These are phyloP conservation scores for Fagopyrum esculentum DNA, from an alignment of 148 eudicot species.

Conservation along the genomic window DNA sequence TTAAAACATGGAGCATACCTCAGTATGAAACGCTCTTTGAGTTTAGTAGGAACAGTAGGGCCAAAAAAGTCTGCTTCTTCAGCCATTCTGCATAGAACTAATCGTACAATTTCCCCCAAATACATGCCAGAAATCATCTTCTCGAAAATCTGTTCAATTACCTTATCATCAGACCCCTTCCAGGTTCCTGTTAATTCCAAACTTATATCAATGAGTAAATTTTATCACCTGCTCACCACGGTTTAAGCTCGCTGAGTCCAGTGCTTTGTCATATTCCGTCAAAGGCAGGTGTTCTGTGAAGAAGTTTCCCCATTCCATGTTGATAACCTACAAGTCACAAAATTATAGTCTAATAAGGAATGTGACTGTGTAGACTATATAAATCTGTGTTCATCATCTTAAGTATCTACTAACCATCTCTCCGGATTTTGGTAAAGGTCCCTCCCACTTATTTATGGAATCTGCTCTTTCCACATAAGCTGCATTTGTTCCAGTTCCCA, in stretches of 20 bases:
- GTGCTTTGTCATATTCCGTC: slow-evolving; percentile 59
- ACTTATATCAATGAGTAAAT: background rate
- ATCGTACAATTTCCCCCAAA: slow-evolving; percentile 49
- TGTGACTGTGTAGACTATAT: background rate
- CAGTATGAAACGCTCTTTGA: slow-evolving; percentile 31
- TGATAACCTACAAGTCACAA: slow-evolving; percentile 41
- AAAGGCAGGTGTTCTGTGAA: slow-evolving; percentile 53
- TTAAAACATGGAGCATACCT: slow-evolving; percentile 28
- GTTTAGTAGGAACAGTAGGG: slow-evolving; percentile 36
- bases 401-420: slow-evolving; percentile 46
- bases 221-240: slow-evolving; percentile 58
- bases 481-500: slow-evolving; percentile 80
- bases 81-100: slow-evolving; percentile 40
- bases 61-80: slow-evolving; percentile 51
- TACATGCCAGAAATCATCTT: slow-evolving; percentile 56
- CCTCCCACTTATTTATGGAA: slow-evolving; percentile 70
- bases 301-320: slow-evolving; percentile 89
- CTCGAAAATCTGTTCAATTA: slow-evolving; percentile 42
- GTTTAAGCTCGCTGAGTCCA: slow-evolving; percentile 68
- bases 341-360: background rate
- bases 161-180: background rate
- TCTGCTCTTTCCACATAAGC: slow-evolving; percentile 69
- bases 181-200: background rate
- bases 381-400: background rate
- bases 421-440: slow-evolving; percentile 60